Conservation (phyloP, 768 basidiomycete species). For the Kwoniella sp. region DNA sequence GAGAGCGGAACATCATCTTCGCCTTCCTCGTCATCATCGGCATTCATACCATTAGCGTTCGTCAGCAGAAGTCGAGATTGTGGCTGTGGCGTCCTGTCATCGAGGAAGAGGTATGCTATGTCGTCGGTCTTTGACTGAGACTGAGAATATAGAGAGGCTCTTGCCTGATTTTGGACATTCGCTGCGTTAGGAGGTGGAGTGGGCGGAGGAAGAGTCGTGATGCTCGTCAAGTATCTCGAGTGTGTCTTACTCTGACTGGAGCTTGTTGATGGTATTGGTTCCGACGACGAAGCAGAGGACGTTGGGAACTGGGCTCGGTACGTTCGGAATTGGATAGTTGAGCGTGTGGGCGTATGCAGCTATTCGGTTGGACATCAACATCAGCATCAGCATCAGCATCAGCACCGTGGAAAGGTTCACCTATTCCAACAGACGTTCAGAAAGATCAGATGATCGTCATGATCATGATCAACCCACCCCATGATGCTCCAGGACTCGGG, state of each 20-base stretch:
- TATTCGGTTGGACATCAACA: neutral
- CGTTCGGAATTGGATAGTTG: constrained; percentile 43
- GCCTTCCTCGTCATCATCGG: neutral
- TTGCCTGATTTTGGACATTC: neutral
- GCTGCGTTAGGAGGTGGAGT: constrained; percentile 16
- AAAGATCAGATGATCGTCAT: neutral
- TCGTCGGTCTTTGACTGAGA: constrained; percentile 28
- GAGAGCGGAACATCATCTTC: neutral
- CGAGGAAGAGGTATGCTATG: constrained; percentile 41
- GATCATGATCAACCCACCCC: constrained; percentile 20
- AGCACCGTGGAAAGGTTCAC: neutral
- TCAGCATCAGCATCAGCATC: neutral
- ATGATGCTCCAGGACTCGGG: constrained; percentile 43
- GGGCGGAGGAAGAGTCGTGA: constrained; percentile 27
- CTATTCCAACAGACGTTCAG: neutral
- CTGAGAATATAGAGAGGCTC: too few species aligned
- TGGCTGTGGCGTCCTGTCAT: constrained; percentile 16
- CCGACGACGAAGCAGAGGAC: constrained; percentile 4
- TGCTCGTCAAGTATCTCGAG: constrained; percentile 29
- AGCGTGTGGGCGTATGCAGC: constrained; percentile 33
- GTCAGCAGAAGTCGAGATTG: neutral
- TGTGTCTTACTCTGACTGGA: neutral
- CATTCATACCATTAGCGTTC: neutral
- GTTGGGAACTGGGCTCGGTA: constrained; percentile 28
- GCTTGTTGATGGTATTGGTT: constrained; percentile 9